Base-by-base conservation (phyloP, 805 yeast genomes). In the Geotrichum ghanense region DNA sequence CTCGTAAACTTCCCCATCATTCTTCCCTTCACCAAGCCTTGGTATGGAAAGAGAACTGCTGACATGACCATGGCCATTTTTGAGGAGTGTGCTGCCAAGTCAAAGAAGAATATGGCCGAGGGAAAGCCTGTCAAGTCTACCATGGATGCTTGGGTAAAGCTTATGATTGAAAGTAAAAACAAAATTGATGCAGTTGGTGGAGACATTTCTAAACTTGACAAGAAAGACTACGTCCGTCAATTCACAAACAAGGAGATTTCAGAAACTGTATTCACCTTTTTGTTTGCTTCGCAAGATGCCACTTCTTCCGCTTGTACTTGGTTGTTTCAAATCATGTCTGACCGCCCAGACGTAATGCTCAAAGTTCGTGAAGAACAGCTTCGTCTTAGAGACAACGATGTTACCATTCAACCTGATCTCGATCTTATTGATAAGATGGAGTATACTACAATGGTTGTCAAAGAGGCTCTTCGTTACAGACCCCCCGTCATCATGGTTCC, bases 401-500 rank as follows among this genome's bases (percentile, higher is more conserved):
- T 85, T 47, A 59, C 65, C 53, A 69, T 64, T 45, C 79, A 72
- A 41, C 71, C 90, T 50, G 66, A 75, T 43, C 72, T 86, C 48
- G 88, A 81, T 20, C 67, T 92, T 64, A 82, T 92, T 53, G 92
- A 84, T 53, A 59, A 79, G 57, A 92, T 92, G 98, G 71, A 67
- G 22, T 92, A 87, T 71, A 90, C 98, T 17, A 74, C 75, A 58
- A 79, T 79, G 82, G 96, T 86, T 53, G 95, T 92, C 51, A 85
- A 79, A 68, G 98, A 92, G 71, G 71, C 92, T 47, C 76, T 92
- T 56, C 81, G 98, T 64, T 84, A 83, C 71, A 81, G 97, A 68
- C 98, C 98, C 22, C 98, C 98, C 2, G 98, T 92, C 51, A 61
- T 89, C 48, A 92, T 92, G 98, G 97, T 92, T 51, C 98, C 98